Evolutionary conservation across 1,284 basidiomycete species (phyloP).

Genomic region (Boletus holoroseus): DNA sequence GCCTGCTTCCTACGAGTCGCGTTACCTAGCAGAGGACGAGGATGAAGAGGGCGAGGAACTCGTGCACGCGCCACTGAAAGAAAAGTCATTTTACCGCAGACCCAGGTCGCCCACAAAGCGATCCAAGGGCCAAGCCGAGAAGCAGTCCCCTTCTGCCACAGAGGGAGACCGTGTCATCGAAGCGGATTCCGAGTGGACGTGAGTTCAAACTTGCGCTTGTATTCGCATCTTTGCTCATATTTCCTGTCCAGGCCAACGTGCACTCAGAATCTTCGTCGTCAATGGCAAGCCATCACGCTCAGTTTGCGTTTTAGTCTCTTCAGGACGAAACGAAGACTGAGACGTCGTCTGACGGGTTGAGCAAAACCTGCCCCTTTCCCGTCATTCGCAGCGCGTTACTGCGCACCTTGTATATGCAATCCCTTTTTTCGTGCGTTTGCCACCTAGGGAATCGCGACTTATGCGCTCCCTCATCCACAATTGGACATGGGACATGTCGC

Average conservation of each 20-base stretch:
- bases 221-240: background rate
- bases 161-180: slow-evolving; percentile 16
- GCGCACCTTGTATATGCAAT: slow-evolving; percentile 24
- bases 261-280: slow-evolving; percentile 44
- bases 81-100: slow-evolving; percentile 22
- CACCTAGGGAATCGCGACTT: slow-evolving; percentile 22
- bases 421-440: slow-evolving; percentile 21
- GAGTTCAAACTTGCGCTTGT: slow-evolving; percentile 22
- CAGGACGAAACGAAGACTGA: slow-evolving; percentile 47
- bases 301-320: slow-evolving; percentile 54
- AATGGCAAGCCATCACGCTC: slow-evolving; percentile 55
- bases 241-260: slow-evolving; percentile 46
- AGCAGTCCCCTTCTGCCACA: slow-evolving; percentile 9
- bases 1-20: slow-evolving; percentile 34
- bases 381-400: slow-evolving; percentile 11
- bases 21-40: slow-evolving; percentile 21
- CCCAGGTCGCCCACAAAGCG: slow-evolving; percentile 23
- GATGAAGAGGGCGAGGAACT: slow-evolving; percentile 31
- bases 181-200: slow-evolving; percentile 36
- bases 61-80: slow-evolving; percentile 25
- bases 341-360: slow-evolving; percentile 30
- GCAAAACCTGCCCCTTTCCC: background rate
- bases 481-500: slow-evolving; percentile 23
- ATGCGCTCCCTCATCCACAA: slow-evolving; percentile 14
- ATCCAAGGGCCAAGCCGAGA: slow-evolving; percentile 28